phyloP scores from a whole-genome alignment of 1,284 basidiomycete species.

The Ustilago sp. region DNA sequence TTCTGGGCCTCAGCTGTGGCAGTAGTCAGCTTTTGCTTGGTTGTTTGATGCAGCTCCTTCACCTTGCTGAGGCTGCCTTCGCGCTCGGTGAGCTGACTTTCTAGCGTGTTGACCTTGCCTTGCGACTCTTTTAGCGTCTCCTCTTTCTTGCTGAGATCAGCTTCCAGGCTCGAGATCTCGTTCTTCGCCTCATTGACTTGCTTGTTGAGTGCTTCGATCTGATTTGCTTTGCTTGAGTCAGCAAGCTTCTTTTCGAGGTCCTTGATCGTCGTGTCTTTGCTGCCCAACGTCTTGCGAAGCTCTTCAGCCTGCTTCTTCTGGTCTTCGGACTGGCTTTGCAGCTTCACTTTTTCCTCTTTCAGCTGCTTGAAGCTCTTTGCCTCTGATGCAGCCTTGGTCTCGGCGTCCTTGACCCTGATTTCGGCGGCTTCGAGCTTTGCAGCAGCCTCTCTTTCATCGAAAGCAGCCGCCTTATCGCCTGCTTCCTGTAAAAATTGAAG shows the following conservation, averaged over 20 bases:
- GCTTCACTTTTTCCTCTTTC: constrained; percentile 25
- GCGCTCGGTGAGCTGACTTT: constrained; percentile 26
- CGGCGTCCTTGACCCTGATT: constrained; percentile 21
- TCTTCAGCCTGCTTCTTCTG: constrained; percentile 31
- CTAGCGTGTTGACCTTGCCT: constrained; percentile 16
- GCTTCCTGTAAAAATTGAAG: constrained; percentile 19
- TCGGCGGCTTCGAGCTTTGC: constrained; percentile 26
- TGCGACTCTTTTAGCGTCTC: constrained; percentile 14
- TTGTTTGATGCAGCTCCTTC: constrained; percentile 16
- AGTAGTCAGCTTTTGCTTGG: constrained; percentile 15
- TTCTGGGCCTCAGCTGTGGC: constrained; percentile 16
- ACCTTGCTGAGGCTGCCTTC: constrained; percentile 15
- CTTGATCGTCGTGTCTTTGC: constrained; percentile 16
- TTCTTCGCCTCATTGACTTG: not conserved
- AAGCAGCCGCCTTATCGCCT: constrained; percentile 17
- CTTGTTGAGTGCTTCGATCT: constrained; percentile 29
- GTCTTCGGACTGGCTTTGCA: constrained; percentile 24
- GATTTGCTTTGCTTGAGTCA: constrained; percentile 42
- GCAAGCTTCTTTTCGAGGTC: constrained; percentile 46
- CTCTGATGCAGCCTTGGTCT: constrained; percentile 15
- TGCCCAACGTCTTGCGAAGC: constrained; percentile 16
- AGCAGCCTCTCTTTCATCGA: constrained; percentile 12
- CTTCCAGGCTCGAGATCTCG: constrained; percentile 6
- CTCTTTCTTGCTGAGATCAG: constrained; percentile 5
- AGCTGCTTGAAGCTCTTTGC: constrained; percentile 25